Base-by-base conservation (phyloP, 2,329 filamentous ascomycete genomes). In the Trichoderma atroviride region DNA sequence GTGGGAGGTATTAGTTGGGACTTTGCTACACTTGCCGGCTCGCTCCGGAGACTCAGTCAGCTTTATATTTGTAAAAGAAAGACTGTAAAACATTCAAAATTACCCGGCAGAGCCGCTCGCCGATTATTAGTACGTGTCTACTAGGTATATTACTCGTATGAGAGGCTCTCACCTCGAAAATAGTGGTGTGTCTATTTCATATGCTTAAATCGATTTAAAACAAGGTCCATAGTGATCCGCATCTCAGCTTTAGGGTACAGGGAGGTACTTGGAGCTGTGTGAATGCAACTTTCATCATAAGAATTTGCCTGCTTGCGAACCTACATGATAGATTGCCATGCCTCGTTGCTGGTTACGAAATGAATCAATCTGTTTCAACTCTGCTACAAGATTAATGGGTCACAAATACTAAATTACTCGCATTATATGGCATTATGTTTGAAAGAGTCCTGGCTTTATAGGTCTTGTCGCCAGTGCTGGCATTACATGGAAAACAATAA, bases 211-310 rank as follows among this genome's bases (percentile, higher is more conserved):
- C 43, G 14, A 63, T 53, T 37, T 14, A 22, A 53, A 31, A 13
- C 27, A 63, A 63, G 43, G 31, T 35, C 35, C 60, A n/a, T 47
- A 31, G 27, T 43, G 43, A 63, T 53, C 60, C 43, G 60, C 14
- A 31, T 47, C 60, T 47, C 29, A 63, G 29, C 35, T 19, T 11
- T 24, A 37, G 43, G 47, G 50, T 24, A 47, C 7, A 47, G 19
- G 1, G 5, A 3, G 35, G 35, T 59, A 60, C n/a, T 33, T 22
- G 11, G 33, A 35, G 33, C 1, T 14, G 13, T 35, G 11, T 13
- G 33, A 35, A 14, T 35, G 13, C 43, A 53, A 37, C 19, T 47
- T 53, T 53, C 35, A 27, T 6, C n/a, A 52, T 22, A 22, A 35
- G 43, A 5, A 14, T 7, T 52, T 24, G 31, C 14, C 35, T n/a